Evolutionary conservation across 140 eudicot species (phyloP), one percentile per base, ranked within the genome.

Genomic region (Senecio squalidus): DNA sequence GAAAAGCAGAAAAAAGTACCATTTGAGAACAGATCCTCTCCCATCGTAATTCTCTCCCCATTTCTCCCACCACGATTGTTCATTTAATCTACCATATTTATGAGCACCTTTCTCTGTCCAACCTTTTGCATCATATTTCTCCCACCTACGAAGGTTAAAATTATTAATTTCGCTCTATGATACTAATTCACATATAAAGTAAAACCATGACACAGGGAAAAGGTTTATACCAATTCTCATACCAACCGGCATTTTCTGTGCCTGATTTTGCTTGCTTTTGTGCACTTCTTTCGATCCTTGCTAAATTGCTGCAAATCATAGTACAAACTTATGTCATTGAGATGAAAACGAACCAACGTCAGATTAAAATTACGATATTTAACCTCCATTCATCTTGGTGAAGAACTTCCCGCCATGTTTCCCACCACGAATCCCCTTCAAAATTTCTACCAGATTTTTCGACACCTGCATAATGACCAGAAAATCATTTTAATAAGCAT

Each of bases 351-450:
- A 14, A 27, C 2, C 25, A 62, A 47, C 28, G 11, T 22, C 18
- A 3, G 6, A 31, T 25, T 34, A 13, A 36, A 36, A 36, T 34
- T 21, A 25, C 22, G 62, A 49, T 29, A 47, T 17, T n/a, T 36
- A 58, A 91, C 98, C 98, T 91, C 98, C 98, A 91, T 66, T 86
- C 98, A 67, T 91, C 98, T 72, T 91, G 98, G 76, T 91, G 84
- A 47, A 86, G 85, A 77, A 85, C 95, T 91, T 91, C 98, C 74
- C 93, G 82, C 98, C 98, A 91, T 66, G 98, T 91, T 76, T 91
- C 98, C 98, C 98, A 91, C 98, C 98, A 91, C 21, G 94, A 78
- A 69, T 86, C 98, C 62, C 98, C 98, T 77, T 81, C 86, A 18
- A 84, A 90, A 73, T 91, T 91, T 70, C 72, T 91, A 55, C 96